Base-by-base conservation (phyloP, 2,329 filamentous ascomycete genomes). In the Penicillium rolfsii region DNA sequence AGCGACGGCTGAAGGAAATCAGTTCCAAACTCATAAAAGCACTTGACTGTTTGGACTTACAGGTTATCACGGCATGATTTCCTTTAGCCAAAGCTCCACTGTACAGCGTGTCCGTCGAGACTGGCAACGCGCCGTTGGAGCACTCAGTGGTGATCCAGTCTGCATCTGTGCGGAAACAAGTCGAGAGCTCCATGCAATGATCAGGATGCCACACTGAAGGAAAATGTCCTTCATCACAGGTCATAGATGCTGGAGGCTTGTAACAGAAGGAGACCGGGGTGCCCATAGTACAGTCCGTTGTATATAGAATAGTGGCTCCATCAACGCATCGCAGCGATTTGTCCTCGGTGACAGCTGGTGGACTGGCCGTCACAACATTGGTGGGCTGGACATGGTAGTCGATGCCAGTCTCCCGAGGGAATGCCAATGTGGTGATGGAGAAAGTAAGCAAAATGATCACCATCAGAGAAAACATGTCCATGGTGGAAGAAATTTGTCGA, bases 211-310 rank as follows among this genome's bases (percentile, higher is more conserved):
- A 71, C 7, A 68, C 61, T 2, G 63, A 63, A 2, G 70, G 68
- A 57, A 67, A 72, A 24, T 52, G 70, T 7, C 69, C 69, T 8
- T 55, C 12, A 2, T 59, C 22, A 16, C 70, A 72, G 19, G 59
- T 36, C n/a, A 67, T 66, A 5, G 64, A 65, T 14, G 65, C 56
- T n/a, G 49, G 35, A 2, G 57, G 59, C 19, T 65, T 68, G 41
- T 59, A 48, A 58, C 70, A 72, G 55, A 67, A 71, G 0, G 67
- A 66, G 3, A 70, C 45, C 1, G 68, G 59, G 19, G 50, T 67
- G 2, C 70, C 70, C 58, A 69, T 30, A n/a, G 70, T 71, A 36
- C 70, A 72, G 36, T 71, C 70, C 1, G 64, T 71, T 9, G 70
- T 72, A 52, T 67, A 61, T 12, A 71, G 19, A n/a, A 67, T 28